Base-by-base conservation (phyloP, 306 rosid genomes). In the barrel medic (Medicago truncatula) region DNA sequence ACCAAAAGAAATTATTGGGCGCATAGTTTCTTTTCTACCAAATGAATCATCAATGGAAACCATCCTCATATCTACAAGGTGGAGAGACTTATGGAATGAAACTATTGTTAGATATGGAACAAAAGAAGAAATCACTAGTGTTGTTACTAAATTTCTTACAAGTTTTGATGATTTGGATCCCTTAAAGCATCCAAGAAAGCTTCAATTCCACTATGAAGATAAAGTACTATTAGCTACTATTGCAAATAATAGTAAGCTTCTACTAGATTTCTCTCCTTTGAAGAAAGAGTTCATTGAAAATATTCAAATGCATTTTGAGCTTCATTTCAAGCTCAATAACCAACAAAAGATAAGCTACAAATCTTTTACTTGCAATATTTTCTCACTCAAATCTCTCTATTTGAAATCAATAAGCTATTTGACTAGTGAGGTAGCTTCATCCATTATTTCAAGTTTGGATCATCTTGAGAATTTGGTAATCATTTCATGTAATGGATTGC, bases 61-160 rank as follows among this genome's bases (percentile, higher is more conserved):
- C 25, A 80, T 76, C 53, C 84, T 88, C 1, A 78, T 93, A 65
- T 93, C 97, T 0, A 82, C 71, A 1, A 83, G 87, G 49, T 93
- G 98, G 98, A 87, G 88, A 67, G 65, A 76, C 31, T 74, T 93
- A 1, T 89, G 96, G 98, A 88, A 88, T 78, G 62, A 73, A 69
- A 25, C 79, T 67, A 28, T 81, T 4, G 74, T 86, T 7, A 78
- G 64, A 73, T 61, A 80, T 75, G 88, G 89, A 47, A 71, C 83
- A 8, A 4, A 38, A 4, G 82, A 85, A 46, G 83, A 77, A n/a
- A 75, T 80, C 64, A 71, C 74, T 28, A 34, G 9, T 36, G 81
- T 80, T 78, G 60, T 89, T 62, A 50, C 75, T 54, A 60, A 25
- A 9, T 88, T 91, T 59, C 31, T 88, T 0, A 41, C 81, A 52